Evolutionary conservation across 805 yeast species (phyloP).

Genomic region (Barnettozyma vustinii): DNA sequence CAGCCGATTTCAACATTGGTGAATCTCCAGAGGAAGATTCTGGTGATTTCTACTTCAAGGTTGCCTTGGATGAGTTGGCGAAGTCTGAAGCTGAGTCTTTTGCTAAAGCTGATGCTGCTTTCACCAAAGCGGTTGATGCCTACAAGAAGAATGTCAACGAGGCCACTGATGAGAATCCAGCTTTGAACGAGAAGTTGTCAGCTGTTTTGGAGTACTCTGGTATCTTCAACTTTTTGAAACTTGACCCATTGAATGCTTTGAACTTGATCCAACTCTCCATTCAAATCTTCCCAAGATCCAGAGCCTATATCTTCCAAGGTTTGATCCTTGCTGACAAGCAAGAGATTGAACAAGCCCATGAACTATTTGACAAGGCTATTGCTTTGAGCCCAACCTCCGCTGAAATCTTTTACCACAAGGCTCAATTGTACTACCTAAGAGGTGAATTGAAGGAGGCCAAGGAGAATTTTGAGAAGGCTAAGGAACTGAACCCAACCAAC

Average conservation of each 20-base stretch:
- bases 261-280: conserved; percentile 61
- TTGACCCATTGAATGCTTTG: conserved; percentile 62
- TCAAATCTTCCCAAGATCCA: conserved; percentile 65
- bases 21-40: conserved; percentile 34
- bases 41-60: conserved; percentile 58
- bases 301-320: conserved; percentile 78
- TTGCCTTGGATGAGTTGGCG: conserved; percentile 55
- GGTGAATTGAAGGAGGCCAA: conserved; percentile 71
- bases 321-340: conserved; percentile 78
- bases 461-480: conserved; percentile 68
- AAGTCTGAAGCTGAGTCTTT: conserved; percentile 36
- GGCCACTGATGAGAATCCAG: conserved; percentile 20
- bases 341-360: conserved; percentile 60
- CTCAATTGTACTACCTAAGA: conserved; percentile 82
- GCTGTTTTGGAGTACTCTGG: conserved; percentile 82
- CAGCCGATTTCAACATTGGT: conserved; percentile 41
- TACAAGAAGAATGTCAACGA: conserved; percentile 28
- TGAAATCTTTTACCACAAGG: conserved; percentile 89
- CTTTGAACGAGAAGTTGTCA: conserved; percentile 40
- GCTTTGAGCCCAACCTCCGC: conserved; percentile 63
- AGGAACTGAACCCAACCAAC: conserved; percentile 66
- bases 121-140: conserved; percentile 54
- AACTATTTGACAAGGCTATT: conserved; percentile 69
- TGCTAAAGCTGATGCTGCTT: conserved; percentile 31
- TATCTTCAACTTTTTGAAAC: conserved; percentile 77